Conservation (phyloP, 352 stramenopile genomes). For the Phytopythium aichiense region DNA sequence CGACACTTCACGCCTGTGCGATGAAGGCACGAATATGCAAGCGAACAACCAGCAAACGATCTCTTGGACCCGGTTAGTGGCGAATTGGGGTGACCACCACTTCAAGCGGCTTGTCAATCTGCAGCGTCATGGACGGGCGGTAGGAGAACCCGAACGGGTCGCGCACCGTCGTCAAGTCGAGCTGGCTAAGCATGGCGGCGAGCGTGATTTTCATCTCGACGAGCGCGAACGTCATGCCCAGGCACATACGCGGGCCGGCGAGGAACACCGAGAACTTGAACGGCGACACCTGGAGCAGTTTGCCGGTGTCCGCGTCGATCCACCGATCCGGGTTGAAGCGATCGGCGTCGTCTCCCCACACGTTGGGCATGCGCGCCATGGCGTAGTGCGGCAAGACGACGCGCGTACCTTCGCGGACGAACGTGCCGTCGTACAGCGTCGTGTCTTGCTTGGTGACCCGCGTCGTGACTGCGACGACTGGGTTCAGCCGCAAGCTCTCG, state of each 20-base stretch:
- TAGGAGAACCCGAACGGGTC: conserved; percentile 43
- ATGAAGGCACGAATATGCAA: neutral
- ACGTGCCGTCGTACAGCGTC: conserved; percentile 59
- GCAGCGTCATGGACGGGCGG: conserved; percentile 36
- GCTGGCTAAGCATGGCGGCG: conserved; percentile 43
- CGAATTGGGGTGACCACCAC: conserved; percentile 8
- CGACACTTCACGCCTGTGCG: neutral
- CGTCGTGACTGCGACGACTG: conserved; percentile 50
- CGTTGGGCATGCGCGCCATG: conserved; percentile 42
- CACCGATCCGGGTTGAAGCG: conserved; percentile 71
- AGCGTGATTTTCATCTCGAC: conserved; percentile 63
- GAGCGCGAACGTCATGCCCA: conserved; percentile 64
- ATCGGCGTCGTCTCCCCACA: conserved; percentile 60
- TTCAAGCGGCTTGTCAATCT: conserved; percentile 32
- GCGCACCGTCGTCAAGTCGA: conserved; percentile 37
- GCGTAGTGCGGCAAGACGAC: conserved; percentile 62
- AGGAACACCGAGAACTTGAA: conserved; percentile 72
- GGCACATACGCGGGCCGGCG: conserved; percentile 55
- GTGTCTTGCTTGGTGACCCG: conserved; percentile 51
- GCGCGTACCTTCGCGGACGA: conserved; percentile 46
- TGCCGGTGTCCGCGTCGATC: conserved; percentile 38
- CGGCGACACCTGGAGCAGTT: conserved; percentile 37
- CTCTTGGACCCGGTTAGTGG: neutral
- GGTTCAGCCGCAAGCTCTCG: conserved; percentile 59
- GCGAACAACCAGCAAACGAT: neutral